Base-by-base conservation (phyloP, 768 basidiomycete genomes). In the Psilocybe cubensis region DNA sequence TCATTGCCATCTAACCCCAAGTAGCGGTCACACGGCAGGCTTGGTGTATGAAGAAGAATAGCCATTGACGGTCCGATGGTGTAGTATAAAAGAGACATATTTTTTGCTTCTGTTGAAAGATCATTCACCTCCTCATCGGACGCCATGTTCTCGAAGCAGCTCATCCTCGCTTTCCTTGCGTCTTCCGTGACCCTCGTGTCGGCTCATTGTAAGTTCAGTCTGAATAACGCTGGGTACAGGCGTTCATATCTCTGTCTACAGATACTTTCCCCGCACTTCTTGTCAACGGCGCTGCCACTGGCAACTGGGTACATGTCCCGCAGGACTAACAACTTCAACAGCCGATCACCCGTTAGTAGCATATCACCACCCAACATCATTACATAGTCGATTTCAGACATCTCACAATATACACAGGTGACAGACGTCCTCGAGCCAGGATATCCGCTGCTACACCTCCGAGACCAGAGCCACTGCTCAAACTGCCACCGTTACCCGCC, bases 401-500 rank as follows among this genome's bases (percentile, higher is more conserved):
- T 14, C 17, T 45, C 9, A 51, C 20, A n/a, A 2, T 17, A 28
- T 7, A 29, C 23, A 3, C 53, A 77, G 76, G 76, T 79, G 14
- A 74, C 71, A 17, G 76, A 80, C 59, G 78, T 82, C 33, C n/a
- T 77, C 64, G 24, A 77, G 75, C 56, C 40, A 67, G 12, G 78
- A 79, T 56, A 70, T 82, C 68, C 71, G 78, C 21, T 82, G 79
- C 68, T 79, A 82, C 63, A 75, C 73, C 53, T 75, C 75, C 5
- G 61, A 63, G 52, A 75, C 74, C 3, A 45, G 65, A 20, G 72
- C 74, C 3, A 76, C 76, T 14, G 76, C 81, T 21, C 56, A 72
- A 46, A 82, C 79, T 10, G 68, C 74, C 53, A 70, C 69, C 35
- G 78, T 81, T 46, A 67, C 74, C n/a, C 41, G 82, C 81, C 31